Conservation (phyloP, 2,329 filamentous ascomycete genomes). For the Penicillium sp. region DNA sequence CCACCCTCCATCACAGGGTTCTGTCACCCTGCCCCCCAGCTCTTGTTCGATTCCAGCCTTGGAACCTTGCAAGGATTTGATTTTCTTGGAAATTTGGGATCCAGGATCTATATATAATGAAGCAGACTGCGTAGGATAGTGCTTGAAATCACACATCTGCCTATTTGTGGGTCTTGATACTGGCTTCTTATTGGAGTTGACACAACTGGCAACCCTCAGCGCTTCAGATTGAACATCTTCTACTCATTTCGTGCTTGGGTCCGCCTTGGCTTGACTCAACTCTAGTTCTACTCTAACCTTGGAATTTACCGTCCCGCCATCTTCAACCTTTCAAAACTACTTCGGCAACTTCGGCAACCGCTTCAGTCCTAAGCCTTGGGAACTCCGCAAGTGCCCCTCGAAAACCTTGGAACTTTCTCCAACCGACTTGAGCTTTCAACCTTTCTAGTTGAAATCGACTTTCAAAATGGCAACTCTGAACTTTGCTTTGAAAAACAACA, state of each 20-base stretch:
- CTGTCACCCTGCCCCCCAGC: conserved; percentile 20
- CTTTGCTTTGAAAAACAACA: conserved; percentile 67
- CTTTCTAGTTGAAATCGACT: too few relatives aligned
- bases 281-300: too few relatives aligned
- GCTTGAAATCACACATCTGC: background rate
- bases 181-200: conserved; percentile 6
- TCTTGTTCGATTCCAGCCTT: too few relatives aligned
- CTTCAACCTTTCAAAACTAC: too few relatives aligned
- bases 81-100: background rate
- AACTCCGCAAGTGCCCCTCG: too few relatives aligned
- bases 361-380: too few relatives aligned
- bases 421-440: too few relatives aligned
- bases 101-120: conserved; percentile 13
- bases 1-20: conserved; percentile 22
- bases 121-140: background rate
- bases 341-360: too few relatives aligned
- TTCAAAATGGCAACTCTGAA: conserved; percentile 50
- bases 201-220: background rate
- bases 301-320: too few relatives aligned
- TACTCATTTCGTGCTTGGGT: background rate
- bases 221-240: background rate
- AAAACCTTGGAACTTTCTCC: too few relatives aligned
- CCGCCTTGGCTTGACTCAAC: too few relatives aligned
- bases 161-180: conserved; percentile 11
- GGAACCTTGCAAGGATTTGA: background rate